These are phyloP conservation scores for Corymbia citriodora DNA, from an alignment of 441 rosid species.

Conservation along the genomic window DNA sequence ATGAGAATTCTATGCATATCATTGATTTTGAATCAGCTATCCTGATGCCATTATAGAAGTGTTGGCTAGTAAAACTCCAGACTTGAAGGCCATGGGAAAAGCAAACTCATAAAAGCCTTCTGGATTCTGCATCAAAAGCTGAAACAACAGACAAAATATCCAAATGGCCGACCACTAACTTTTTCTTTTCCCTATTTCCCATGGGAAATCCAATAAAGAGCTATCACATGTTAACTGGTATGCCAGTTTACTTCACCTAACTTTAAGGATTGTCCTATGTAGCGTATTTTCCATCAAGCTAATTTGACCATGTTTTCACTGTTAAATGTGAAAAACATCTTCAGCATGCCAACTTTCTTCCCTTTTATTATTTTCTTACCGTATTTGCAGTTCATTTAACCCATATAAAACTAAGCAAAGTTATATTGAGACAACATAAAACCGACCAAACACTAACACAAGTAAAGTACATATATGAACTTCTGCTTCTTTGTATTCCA, in stretches of 20 bases:
- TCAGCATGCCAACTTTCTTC: neutral
- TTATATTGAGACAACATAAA: neutral
- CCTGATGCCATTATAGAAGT: neutral
- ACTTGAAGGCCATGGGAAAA: neutral
- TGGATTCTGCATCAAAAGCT: neutral
- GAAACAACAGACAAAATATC: neutral
- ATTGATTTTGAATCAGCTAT: neutral
- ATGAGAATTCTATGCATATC: neutral
- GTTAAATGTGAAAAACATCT: neutral
- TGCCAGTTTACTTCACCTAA: neutral
- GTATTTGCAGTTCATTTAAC: neutral
- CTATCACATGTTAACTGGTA: neutral
- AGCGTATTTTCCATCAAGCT: neutral
- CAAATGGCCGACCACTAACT: neutral
- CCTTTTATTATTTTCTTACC: neutral
- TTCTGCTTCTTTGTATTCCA: neutral
- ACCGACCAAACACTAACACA: neutral
- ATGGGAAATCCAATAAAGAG: neutral
- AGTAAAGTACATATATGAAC: neutral
- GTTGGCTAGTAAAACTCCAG: neutral
- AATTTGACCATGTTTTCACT: neutral
- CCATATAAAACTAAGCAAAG: neutral
- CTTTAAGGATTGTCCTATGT: neutral
- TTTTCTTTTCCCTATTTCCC: neutral
- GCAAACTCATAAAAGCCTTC: neutral